A percentile compares a stretch with the other conserved stretches of the same genome.
Conservation (phyloP, 495 filamentous ascomycete genomes). For the Sordaria brevicollis region DNA sequence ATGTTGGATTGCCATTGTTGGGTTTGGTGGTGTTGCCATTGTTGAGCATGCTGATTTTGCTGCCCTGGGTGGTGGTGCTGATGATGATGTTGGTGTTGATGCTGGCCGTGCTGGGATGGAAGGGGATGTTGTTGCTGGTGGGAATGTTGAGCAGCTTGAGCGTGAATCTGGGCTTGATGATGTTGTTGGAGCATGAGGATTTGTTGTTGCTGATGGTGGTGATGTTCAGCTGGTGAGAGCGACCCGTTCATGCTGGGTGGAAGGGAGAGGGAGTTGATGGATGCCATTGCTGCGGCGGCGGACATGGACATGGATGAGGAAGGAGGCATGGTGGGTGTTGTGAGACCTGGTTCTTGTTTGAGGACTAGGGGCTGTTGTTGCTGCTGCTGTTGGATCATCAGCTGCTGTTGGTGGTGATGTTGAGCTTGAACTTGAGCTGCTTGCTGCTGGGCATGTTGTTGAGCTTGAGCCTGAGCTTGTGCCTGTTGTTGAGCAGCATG, state of each 20-base stretch:
- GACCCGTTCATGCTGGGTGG: not conserved
- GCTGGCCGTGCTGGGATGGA: not conserved
- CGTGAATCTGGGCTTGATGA: not conserved
- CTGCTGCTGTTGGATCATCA: not conserved
- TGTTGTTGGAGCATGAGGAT: not conserved
- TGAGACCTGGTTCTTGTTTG: slow-evolving; percentile 1
- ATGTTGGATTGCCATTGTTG: not conserved
- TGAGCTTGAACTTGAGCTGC: not conserved
- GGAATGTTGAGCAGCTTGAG: not conserved
- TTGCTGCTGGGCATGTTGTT: slow-evolving; percentile 7
- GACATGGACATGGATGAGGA: not conserved
- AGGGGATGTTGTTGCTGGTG: not conserved
- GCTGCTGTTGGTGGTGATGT: slow-evolving; percentile 8
- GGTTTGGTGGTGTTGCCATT: slow-evolving; percentile 5
- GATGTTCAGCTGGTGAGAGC: not conserved
- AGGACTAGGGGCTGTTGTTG: not conserved
- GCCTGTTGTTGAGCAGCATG: not conserved
- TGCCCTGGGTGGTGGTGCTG: not conserved
- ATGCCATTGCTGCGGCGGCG: not conserved
- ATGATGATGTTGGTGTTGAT: not conserved
- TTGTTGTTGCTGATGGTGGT: not conserved
- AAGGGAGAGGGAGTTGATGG: not conserved
- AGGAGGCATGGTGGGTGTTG: not conserved
- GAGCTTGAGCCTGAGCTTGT: not conserved
- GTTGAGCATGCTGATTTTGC: slow-evolving; percentile 6